Conservation (phyloP, 805 yeast genomes). For the Cyberlindnera samutprakarnensis region DNA sequence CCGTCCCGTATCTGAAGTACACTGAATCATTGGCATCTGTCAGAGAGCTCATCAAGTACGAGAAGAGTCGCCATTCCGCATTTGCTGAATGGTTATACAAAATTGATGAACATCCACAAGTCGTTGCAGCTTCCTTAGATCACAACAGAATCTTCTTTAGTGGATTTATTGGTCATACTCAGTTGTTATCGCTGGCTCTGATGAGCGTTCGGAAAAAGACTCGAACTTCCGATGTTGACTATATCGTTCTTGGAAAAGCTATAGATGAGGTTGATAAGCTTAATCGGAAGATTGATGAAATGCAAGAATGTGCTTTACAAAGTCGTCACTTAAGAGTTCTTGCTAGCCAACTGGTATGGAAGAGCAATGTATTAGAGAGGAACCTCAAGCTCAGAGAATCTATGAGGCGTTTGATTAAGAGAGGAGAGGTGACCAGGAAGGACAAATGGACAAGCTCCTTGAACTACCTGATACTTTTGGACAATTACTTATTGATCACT, state of each 20-base stretch:
- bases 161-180: slow-evolving; percentile 47
- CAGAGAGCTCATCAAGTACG: slow-evolving; percentile 46
- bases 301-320: slow-evolving; percentile 55
- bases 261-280: slow-evolving; percentile 45
- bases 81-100: slow-evolving; percentile 53
- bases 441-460: slow-evolving; percentile 56
- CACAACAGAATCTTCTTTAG: slow-evolving; percentile 50
- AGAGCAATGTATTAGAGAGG: slow-evolving; percentile 33
- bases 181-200: slow-evolving; percentile 55
- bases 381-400: slow-evolving; percentile 46
- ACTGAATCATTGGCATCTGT: slow-evolving; percentile 56
- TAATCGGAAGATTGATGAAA: slow-evolving; percentile 53
- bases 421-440: slow-evolving; percentile 53
- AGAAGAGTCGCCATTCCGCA: slow-evolving; percentile 29
- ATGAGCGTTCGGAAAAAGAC: slow-evolving; percentile 48
- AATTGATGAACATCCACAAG: slow-evolving; percentile 40
- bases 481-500: slow-evolving; percentile 62
- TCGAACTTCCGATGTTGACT: slow-evolving; percentile 42
- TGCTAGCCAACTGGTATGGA: slow-evolving; percentile 48
- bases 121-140: slow-evolving; percentile 34
- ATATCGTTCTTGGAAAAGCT: slow-evolving; percentile 41
- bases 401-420: slow-evolving; percentile 46
- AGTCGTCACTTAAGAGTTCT: slow-evolving; percentile 46
- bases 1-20: slow-evolving; percentile 46
- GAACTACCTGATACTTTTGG: slow-evolving; percentile 50